Evolutionary conservation across 768 basidiomycete genomes (phyloP).

Genomic region (Kwoniella sp.): DNA sequence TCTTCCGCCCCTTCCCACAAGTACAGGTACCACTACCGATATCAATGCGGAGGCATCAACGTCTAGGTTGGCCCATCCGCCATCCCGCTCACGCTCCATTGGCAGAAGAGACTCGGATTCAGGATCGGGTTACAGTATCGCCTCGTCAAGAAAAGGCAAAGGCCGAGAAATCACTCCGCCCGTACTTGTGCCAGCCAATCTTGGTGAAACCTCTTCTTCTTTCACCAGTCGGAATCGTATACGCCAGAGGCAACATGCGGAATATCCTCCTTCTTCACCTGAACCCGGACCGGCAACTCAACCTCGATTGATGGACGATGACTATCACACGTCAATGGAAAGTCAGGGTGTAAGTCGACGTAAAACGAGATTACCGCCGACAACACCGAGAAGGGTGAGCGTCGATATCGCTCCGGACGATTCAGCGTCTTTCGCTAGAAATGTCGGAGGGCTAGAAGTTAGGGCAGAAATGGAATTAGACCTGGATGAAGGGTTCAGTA

Average conservation of each 20-base stretch:
- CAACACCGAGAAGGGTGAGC: slow-evolving; percentile 32
- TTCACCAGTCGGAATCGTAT: background rate
- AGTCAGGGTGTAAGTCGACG: background rate
- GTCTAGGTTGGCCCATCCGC: background rate
- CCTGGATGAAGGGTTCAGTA: slow-evolving; percentile 29
- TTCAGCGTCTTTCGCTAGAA: slow-evolving; percentile 31
- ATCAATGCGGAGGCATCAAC: background rate
- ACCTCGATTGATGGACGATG: background rate
- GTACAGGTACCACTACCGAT: background rate
- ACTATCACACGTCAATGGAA: background rate
- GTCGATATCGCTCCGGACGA: slow-evolving; percentile 44
- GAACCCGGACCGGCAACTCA: background rate
- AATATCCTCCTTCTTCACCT: background rate
- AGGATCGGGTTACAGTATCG: slow-evolving; percentile 11
- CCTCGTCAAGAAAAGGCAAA: slow-evolving; percentile 42
- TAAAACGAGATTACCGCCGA: background rate
- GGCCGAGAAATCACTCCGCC: slow-evolving; percentile 24
- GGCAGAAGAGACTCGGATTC: background rate
- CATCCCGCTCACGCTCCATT: background rate
- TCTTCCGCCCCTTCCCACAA: background rate
- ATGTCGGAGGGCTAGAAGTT: slow-evolving; percentile 27
- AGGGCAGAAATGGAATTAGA: slow-evolving; percentile 40
- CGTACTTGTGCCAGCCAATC: background rate
- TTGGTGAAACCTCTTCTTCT: background rate
- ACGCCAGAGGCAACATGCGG: background rate